Evolutionary conservation across 202 grass and related monocot genomes (phyloP).

Genomic region (Brachypodium distachyon): DNA sequence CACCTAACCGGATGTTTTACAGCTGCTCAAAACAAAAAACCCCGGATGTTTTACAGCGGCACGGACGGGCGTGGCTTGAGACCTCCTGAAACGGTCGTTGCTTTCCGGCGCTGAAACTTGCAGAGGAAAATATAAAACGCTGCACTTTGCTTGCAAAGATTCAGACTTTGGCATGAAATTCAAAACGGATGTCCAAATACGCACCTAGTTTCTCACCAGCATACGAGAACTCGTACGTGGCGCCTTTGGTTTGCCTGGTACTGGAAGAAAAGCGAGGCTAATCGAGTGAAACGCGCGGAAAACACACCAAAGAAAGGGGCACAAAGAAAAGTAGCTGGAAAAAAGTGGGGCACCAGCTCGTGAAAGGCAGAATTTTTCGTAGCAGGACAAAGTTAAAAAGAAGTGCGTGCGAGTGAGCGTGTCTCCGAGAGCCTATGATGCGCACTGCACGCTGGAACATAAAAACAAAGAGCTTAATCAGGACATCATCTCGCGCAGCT

Average conservation of each 20-base stretch:
- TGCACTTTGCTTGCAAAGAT: not conserved
- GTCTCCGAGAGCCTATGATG: not conserved
- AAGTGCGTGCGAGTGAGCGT: not conserved
- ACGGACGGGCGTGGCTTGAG: too few relatives aligned
- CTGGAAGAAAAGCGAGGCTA: not conserved
- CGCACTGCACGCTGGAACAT: not conserved
- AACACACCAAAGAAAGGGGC: not conserved
- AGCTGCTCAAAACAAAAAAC: too few relatives aligned
- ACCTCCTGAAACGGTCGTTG: not conserved
- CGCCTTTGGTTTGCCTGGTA: not conserved
- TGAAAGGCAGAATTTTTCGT: not conserved
- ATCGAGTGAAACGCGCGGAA: conserved; percentile 3
- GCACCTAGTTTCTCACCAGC: not conserved
- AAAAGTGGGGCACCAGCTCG: not conserved
- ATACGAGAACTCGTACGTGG: too few relatives aligned
- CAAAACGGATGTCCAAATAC: conserved; percentile 1
- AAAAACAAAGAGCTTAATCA: conserved; percentile 18
- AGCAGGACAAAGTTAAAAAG: not conserved
- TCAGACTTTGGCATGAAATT: not conserved
- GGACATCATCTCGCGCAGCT: not conserved
- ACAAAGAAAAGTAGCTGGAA: not conserved
- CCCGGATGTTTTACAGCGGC: not conserved
- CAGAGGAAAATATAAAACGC: not conserved
- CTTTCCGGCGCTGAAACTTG: not conserved
- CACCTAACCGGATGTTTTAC: conserved; percentile 19